These are phyloP conservation scores for Smittium culicis DNA, from an alignment of 371 early-diverging fungal genomes.

Conservation along the genomic window DNA sequence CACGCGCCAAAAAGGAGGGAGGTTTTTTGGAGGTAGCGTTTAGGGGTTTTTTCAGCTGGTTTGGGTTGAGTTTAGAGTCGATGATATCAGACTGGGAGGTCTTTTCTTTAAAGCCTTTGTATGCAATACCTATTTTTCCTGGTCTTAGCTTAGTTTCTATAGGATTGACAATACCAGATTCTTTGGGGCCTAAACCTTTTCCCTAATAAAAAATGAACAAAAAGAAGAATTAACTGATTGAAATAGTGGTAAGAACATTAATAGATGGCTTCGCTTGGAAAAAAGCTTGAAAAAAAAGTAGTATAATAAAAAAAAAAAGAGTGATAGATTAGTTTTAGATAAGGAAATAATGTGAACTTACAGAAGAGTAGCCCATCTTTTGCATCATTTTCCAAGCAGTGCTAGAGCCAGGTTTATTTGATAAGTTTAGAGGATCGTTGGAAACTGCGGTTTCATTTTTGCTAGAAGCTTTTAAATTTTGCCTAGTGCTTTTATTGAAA, in stretches of 20 bases:
- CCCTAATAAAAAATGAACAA: no score
- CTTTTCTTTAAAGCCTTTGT: slow-evolving; percentile 16
- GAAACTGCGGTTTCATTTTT: no score
- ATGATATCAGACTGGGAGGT: slow-evolving; percentile 1
- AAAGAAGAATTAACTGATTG: no score
- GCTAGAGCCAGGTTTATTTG: neutral
- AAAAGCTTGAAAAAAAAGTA: no score
- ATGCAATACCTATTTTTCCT: slow-evolving; percentile 49
- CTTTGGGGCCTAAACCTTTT: slow-evolving; percentile 60
- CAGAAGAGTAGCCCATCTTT: slow-evolving; percentile 63
- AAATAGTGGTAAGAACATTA: no score
- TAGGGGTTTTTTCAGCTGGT: slow-evolving; percentile 7
- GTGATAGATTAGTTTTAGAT: no score
- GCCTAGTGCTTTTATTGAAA: no score
- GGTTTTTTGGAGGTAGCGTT: neutral
- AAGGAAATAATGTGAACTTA: no score
- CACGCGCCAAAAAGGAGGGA: neutral
- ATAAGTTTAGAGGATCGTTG: no score
- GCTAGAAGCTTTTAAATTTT: no score
- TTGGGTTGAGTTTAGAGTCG: neutral
- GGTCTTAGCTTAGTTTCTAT: slow-evolving; percentile 76
- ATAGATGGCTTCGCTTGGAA: no score
- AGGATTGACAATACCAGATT: slow-evolving; percentile 74
- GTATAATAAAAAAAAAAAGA: no score
- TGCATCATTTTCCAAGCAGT: slow-evolving; percentile 63